Evolutionary conservation across 2,329 filamentous ascomycete genomes (phyloP).

Genomic region (Helotiales sp.): DNA sequence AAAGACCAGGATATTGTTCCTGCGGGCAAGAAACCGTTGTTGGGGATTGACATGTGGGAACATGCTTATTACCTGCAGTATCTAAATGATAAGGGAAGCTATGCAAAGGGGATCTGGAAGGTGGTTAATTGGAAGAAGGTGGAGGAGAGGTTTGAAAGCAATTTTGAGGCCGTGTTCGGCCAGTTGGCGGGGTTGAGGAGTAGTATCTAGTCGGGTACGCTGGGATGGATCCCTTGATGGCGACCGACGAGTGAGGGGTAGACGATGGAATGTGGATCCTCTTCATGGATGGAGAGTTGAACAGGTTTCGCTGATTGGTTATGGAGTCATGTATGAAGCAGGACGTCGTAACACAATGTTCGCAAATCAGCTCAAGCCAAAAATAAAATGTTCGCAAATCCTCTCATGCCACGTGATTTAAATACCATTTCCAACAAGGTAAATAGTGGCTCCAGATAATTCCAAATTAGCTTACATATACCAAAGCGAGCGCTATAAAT

Average conservation of each 20-base stretch:
- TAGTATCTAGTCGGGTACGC: conserved; percentile 10
- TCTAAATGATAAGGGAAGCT: conserved; percentile 75
- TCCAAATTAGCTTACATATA: too few species aligned
- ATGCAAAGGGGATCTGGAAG: conserved; percentile 78
- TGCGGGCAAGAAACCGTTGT: conserved; percentile 67
- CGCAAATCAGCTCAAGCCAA: too few species aligned
- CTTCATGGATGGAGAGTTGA: too few species aligned
- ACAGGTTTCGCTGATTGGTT: too few species aligned
- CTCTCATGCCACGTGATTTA: too few species aligned
- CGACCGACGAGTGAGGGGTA: neutral
- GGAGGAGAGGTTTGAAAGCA: conserved; percentile 64
- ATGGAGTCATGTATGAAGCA: too few species aligned
- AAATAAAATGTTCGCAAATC: too few species aligned
- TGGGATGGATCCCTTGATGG: conserved; percentile 10
- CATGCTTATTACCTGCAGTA: conserved; percentile 92
- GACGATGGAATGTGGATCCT: too few species aligned
- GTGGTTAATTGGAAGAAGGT: conserved; percentile 79
- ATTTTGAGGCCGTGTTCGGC: conserved; percentile 45
- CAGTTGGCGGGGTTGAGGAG: conserved; percentile 29
- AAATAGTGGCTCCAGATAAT: too few species aligned
- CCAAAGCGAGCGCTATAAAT: too few species aligned
- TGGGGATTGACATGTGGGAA: conserved; percentile 92
- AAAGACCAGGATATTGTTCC: conserved; percentile 84
- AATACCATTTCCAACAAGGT: too few species aligned
- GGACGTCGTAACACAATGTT: too few species aligned